phyloP scores from a whole-genome alignment of 73 alveolate species.

The Diophrys sp. region DNA sequence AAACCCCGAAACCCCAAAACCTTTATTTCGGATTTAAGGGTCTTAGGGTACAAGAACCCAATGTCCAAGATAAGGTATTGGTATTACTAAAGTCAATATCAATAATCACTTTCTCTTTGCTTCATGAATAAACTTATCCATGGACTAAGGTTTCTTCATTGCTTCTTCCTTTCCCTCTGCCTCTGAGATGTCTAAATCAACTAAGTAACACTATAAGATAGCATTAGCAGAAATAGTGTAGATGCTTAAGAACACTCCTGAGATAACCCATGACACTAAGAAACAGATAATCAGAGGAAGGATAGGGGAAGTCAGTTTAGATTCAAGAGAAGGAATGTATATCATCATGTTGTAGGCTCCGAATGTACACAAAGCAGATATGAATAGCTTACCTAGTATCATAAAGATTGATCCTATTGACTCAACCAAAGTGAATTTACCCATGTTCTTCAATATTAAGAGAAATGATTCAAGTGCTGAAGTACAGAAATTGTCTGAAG shows the following conservation, averaged over 20 bases:
- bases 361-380: slow-evolving; percentile 69
- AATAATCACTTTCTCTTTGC: slow-evolving; percentile 7
- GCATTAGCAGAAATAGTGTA: slow-evolving; percentile 91
- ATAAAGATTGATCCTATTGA: slow-evolving; percentile 83
- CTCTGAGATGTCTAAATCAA: slow-evolving; percentile 86
- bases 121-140: slow-evolving; percentile 20
- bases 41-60: neutral
- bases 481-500: slow-evolving; percentile 84
- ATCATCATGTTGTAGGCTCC: slow-evolving; percentile 82
- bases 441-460: slow-evolving; percentile 83
- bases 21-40: no score
- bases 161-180: slow-evolving; percentile 58
- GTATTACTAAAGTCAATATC: no score
- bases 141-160: slow-evolving; percentile 14
- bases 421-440: slow-evolving; percentile 79
- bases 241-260: slow-evolving; percentile 83
- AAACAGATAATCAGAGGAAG: slow-evolving; percentile 78
- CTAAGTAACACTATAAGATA: slow-evolving; percentile 82
- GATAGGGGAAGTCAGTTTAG: slow-evolving; percentile 82
- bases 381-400: slow-evolving; percentile 82
- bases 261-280: slow-evolving; percentile 77
- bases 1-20: neutral
- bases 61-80: neutral
- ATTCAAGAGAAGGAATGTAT: slow-evolving; percentile 66
- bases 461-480: slow-evolving; percentile 94